Base-by-base conservation (phyloP, 768 basidiomycete species). In the Pleurotus giganteus region DNA sequence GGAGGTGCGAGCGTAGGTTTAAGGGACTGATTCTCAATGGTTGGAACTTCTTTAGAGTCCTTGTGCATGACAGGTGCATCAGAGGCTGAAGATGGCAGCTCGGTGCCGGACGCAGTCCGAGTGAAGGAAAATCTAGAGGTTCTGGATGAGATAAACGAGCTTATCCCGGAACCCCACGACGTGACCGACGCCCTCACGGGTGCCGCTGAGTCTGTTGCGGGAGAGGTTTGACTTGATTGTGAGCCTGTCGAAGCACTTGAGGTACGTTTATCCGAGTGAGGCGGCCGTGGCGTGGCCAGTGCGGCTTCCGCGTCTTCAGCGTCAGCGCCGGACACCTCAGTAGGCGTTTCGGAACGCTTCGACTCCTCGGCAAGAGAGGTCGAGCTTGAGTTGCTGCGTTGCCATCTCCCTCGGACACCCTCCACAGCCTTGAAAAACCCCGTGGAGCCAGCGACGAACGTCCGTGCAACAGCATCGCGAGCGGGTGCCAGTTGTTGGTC, bases 401-500 rank as follows among this genome's bases (percentile, higher is more conserved):
- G 70, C 86, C 88, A 90, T 31, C 89, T 77, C 27, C 83, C 93
- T 32, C 85, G 80, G 9, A 96, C 90, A 34, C 92, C 92, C 64
- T 94, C 92, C 5, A 97, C 86, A 0, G 94, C 94, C 61, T 89
- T 93, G 73, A 95, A 86, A 60, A 97, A 85, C 59, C 81, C 86
- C 13, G 88, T 80, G 2, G 92, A 90, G 23, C 93, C 87, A 5
- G 76, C 81, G 0, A 78, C 80, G 44, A 94, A 61, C 0, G 92
- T 94, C 28, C 86, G 80, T 6, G 86, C 82, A 39, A 97, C 84
- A 2, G 89, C 97, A 68, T 98, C 94, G 6, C 92, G 82, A 0
- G 94, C 89, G 1, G 96, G 94, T 4, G 87, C 94, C n/a, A 97
- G 81, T 62, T 94, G 92, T 68, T 97, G 89, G 28, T 97, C 91